A percentile compares a stretch with the other conserved stretches of the same genome.
These are phyloP conservation scores for Butyriboletus loyo DNA, from an alignment of 768 basidiomycete species.

Conservation along the genomic window DNA sequence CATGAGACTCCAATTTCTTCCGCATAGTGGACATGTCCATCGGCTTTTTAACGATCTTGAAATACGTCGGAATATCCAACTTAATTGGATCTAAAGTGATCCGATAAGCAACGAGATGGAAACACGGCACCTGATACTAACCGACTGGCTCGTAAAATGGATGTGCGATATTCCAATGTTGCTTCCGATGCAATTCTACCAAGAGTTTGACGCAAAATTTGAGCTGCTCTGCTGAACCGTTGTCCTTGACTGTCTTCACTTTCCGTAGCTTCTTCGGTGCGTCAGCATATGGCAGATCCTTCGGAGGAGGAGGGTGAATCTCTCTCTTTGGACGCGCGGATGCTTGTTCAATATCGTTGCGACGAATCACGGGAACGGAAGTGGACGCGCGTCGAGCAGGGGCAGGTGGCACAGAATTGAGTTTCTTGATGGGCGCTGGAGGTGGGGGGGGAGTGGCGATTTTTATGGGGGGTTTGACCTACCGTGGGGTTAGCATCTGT, in stretches of 20 bases:
- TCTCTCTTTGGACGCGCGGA: slow-evolving; percentile 91
- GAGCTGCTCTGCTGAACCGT: slow-evolving; percentile 77
- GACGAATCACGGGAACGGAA: slow-evolving; percentile 78
- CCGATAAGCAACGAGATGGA: not conserved
- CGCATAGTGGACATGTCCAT: slow-evolving; percentile 94
- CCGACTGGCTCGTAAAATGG: slow-evolving; percentile 96
- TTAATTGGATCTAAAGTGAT: slow-evolving; percentile 61
- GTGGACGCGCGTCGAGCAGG: slow-evolving; percentile 71
- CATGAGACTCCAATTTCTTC: slow-evolving; percentile 72
- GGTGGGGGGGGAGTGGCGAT: slow-evolving; percentile 36
- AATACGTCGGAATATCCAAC: slow-evolving; percentile 80
- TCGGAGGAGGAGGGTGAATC: slow-evolving; percentile 92
- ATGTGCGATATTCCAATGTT: slow-evolving; percentile 65
- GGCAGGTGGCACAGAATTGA: slow-evolving; percentile 34
- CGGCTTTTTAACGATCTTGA: slow-evolving; percentile 85
- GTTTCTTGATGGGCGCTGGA: slow-evolving; percentile 31
- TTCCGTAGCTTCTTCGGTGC: slow-evolving; percentile 67
- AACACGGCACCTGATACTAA: slow-evolving; percentile 40
- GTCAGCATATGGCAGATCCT: slow-evolving; percentile 84
- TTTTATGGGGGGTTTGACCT: slow-evolving; percentile 47
- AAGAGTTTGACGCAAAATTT: slow-evolving; percentile 78
- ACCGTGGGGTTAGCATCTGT: slow-evolving; percentile 14
- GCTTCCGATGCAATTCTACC: slow-evolving; percentile 73
- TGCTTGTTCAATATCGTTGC: slow-evolving; percentile 57
- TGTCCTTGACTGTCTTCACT: slow-evolving; percentile 56